These are phyloP conservation scores for Trichoderma virens DNA, from an alignment of 495 filamentous ascomycete species.

Conservation along the genomic window DNA sequence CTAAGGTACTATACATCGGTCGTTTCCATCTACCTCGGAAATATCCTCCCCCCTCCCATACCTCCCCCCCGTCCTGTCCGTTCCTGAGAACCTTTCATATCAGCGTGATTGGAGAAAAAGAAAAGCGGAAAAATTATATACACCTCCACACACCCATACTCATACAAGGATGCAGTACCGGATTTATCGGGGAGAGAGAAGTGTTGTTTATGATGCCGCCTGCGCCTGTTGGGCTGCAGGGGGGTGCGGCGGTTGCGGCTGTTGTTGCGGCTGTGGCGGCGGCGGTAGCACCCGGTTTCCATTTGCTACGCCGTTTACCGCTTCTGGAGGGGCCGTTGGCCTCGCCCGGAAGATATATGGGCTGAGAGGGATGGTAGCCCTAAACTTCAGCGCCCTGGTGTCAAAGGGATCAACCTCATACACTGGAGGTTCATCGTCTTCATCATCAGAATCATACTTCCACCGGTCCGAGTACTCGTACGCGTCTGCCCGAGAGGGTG, in stretches of 20 bases:
- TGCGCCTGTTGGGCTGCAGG: slow-evolving; percentile 8
- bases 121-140: slow-evolving; percentile 5
- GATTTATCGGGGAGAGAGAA: background rate
- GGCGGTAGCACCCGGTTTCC: slow-evolving; percentile 16
- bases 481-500: slow-evolving; percentile 44
- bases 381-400: slow-evolving; percentile 61
- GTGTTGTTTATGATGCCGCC: slow-evolving; percentile 1
- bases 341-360: slow-evolving; percentile 24
- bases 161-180: slow-evolving; percentile 9
- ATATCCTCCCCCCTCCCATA: background rate
- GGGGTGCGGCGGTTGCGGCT: slow-evolving; percentile 8
- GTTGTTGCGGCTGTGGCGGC: slow-evolving; percentile 38
- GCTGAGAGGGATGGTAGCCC: slow-evolving; percentile 56
- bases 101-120: background rate
- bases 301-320: slow-evolving; percentile 9
- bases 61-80: background rate
- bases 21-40: background rate
- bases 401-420: slow-evolving; percentile 68
- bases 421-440: slow-evolving; percentile 58
- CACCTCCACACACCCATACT: slow-evolving; percentile 4
- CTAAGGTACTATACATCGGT: slow-evolving; percentile 3
- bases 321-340: slow-evolving; percentile 20
- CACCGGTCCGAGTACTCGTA: slow-evolving; percentile 59
- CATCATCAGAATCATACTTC: slow-evolving; percentile 70
- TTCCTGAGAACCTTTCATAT: background rate